Evolutionary conservation across 2,329 filamentous ascomycete genomes (phyloP), one percentile per base, ranked within the genome.

Genomic region (Westerdykella sp.): DNA sequence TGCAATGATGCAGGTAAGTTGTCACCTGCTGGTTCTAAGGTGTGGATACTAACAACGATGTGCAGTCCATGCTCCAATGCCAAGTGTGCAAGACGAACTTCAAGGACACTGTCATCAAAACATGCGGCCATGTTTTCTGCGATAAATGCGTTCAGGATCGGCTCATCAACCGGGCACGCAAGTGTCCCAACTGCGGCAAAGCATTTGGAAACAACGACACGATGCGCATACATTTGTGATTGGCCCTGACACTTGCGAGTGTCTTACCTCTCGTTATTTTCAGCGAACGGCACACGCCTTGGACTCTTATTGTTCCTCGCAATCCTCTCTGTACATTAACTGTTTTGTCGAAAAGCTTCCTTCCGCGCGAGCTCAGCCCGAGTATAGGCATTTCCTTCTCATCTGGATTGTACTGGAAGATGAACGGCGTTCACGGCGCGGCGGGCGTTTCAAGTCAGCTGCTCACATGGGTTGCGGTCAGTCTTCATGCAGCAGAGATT

Each of bases 91-190:
- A 88, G 55, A 84, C 81, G 59, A 87, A 91, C 54, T 90, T 96
- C 73, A 97, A 97, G 69, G 88, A 97, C 62, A 95, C 90, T 1
- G 85, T 84, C 9, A 78, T 98, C 65, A 94, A 93, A 70, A 89
- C 87, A 1, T 98, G 93, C 66, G 93, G 93, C 1, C 93, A 98
- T 67, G 80, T 95, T 39, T 95, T 97, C 68, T 98, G 93, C 76
- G 83, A 84, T 60, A 78, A 82, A 38, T 98, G 93, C 63, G 85
- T 97, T 18, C 87, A 95, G 51, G 85, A 94, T 59, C 83, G 93
- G 44, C 82, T 96, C 48, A 81, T 81, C 37, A 95, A 93, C 60
- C 85, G 93, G 30, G 90, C 91, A 71, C 80, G 93, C 54, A 97
- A 97, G 68, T 98, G 93, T 61, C 93, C 93, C 2, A 91, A 87